A percentile compares a stretch with the other conserved stretches of the same genome.
Conservation (phyloP, 257 asterid genomes). For the Mentha longifolia region DNA sequence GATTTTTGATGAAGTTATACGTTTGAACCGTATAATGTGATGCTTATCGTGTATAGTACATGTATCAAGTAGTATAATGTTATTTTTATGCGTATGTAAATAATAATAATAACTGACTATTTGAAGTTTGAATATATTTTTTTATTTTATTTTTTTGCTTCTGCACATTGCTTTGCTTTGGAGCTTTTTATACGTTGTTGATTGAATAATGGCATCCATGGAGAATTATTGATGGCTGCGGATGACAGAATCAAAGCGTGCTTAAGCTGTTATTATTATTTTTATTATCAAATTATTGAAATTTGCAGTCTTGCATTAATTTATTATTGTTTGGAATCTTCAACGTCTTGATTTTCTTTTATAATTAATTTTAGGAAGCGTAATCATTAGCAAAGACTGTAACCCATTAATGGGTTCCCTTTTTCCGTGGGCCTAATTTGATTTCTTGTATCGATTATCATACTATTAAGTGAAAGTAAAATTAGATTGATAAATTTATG, state of each 20-base stretch:
- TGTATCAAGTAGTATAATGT: constrained; percentile 18
- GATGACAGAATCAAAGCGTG: not conserved
- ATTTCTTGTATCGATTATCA: no score
- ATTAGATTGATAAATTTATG: no score
- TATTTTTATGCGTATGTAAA: not conserved
- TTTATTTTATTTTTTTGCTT: not conserved
- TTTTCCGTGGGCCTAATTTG: not conserved
- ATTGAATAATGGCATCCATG: constrained; percentile 12
- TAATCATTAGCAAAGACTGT: not conserved
- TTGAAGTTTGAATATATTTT: not conserved
- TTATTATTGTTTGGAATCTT: not conserved
- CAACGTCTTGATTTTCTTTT: no score
- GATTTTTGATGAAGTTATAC: constrained; percentile 19
- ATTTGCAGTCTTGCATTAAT: constrained; percentile 9
- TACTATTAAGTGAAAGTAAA: no score
- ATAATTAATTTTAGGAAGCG: no score
- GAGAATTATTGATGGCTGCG: not conserved
- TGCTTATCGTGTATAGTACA: constrained; percentile 15
- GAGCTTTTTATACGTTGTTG: not conserved
- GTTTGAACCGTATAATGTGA: not conserved
- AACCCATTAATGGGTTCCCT: not conserved
- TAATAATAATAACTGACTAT: not conserved
- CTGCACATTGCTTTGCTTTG: not conserved
- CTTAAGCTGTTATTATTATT: no score
- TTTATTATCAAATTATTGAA: not conserved